Evolutionary conservation across 306 rosid genomes (phyloP).

Genomic region (Sicyos baderoa): DNA sequence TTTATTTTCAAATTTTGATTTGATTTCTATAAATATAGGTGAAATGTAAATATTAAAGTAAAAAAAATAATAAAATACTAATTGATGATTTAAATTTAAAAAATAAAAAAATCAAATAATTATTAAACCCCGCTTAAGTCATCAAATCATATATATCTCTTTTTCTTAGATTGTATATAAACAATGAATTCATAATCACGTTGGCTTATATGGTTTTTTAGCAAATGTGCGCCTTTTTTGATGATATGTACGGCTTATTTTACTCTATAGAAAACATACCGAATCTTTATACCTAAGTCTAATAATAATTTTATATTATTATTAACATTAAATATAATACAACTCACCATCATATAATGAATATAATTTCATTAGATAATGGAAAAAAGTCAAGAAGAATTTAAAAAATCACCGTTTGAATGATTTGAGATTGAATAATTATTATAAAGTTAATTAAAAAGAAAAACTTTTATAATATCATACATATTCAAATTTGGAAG

Average conservation of each 20-base stretch:
- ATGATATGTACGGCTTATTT: neutral
- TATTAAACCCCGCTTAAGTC: no score
- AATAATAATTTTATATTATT: neutral
- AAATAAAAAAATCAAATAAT: no score
- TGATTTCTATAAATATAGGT: no score
- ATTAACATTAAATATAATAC: neutral
- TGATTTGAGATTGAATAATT: neutral
- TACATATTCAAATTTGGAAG: neutral
- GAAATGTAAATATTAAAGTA: no score
- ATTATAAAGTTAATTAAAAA: neutral
- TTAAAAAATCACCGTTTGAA: neutral
- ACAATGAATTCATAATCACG: neutral
- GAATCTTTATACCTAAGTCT: neutral
- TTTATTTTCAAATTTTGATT: no score
- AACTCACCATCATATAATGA: neutral
- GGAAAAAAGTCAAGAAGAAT: neutral
- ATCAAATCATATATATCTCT: no score
- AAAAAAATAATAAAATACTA: no score
- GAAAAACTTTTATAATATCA: neutral
- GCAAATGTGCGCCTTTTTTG: no score
- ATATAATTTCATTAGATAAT: neutral
- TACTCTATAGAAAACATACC: neutral
- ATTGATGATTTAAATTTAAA: no score
- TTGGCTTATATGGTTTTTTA: neutral
- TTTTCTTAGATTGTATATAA: neutral